Base-by-base conservation (phyloP, 1,139 yeast species). In the Pichia sp. region DNA sequence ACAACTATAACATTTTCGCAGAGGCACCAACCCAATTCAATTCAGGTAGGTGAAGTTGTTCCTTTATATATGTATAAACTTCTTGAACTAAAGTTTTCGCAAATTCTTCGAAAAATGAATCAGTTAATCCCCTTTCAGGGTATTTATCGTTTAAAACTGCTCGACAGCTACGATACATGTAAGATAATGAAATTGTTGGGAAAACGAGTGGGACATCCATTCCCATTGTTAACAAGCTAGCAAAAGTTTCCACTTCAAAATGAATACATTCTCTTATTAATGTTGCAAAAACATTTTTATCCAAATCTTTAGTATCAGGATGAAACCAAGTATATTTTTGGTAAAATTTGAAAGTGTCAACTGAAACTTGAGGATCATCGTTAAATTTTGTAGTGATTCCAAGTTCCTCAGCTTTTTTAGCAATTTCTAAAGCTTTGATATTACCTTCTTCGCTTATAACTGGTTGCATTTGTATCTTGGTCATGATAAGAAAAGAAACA, bases 221-320 rank as follows among this genome's bases (percentile, higher is more conserved):
- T 3, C 51, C 51, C 32, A 48, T 42, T 3, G 46, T 44, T 12
- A 44, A 34, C 48, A 48, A 41, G 31, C 49, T 44, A 22, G 50
- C 42, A n/a, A 42, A 24, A 1, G 51, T 48, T 23, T 48, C 51
- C 18, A 48, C 38, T 36, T 48, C 51, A 31, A 48, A 48, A 26
- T 48, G 51, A 14, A 46, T 40, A 36, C 49, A 46, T 36, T 46
- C 46, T 39, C 49, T 40, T 5, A 44, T 37, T n/a, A 48, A 36
- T 14, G 47, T 41, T 21, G 48, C 51, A 34, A 38, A 48, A 17
- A 38, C 35, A 14, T 43, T 36, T 5, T 25, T 36, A 34, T 47
- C 48, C 14, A 36, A 34, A 8, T 37, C 30, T n/a, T 31, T 38
- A 3, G 35, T 30, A 12, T 36, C 44, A 21, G 51, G 51, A 25